phyloP scores from a whole-genome alignment of 768 basidiomycete genomes.

The Boletus insuetus region DNA sequence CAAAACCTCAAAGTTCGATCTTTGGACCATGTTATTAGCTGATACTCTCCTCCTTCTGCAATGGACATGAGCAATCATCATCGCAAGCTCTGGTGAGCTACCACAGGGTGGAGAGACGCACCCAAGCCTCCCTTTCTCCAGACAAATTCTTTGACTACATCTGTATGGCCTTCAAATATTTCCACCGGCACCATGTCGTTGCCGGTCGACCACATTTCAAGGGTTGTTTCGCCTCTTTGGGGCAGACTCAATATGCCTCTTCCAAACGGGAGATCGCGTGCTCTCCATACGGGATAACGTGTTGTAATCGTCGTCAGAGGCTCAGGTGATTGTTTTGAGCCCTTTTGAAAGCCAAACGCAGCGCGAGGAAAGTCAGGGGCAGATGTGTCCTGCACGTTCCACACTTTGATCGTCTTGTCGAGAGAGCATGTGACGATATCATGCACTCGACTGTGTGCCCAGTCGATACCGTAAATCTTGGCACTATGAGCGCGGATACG shows the following conservation, averaged over 20 bases:
- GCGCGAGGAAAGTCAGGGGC: conserved; percentile 14
- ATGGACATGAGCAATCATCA: neutral
- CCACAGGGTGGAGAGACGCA: conserved; percentile 20
- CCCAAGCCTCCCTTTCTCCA: conserved; percentile 76
- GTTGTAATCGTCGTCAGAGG: conserved; percentile 63
- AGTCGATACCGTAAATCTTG: conserved; percentile 97
- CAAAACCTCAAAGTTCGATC: conserved; percentile 90
- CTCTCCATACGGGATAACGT: conserved; percentile 91
- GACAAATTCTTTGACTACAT: conserved; percentile 97
- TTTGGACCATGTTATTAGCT: conserved; percentile 79
- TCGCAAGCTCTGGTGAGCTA: neutral
- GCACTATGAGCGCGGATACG: conserved; percentile 79
- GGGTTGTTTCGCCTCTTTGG: conserved; percentile 77
- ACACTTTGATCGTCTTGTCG: conserved; percentile 89
- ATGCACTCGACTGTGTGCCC: conserved; percentile 72
- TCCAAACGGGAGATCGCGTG: conserved; percentile 89
- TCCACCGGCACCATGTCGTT: conserved; percentile 49
- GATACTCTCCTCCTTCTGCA: conserved; percentile 52
- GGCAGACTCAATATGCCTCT: conserved; percentile 83
- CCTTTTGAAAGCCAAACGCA: conserved; percentile 9
- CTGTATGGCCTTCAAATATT: conserved; percentile 82
- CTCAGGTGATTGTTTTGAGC: conserved; percentile 15
- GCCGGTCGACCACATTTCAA: conserved; percentile 74
- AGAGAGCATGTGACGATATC: conserved; percentile 93
- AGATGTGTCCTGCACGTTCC: conserved; percentile 43